Base-by-base conservation (phyloP, 192 early-diverging fungal species). In the Gryganskiella cystojenkinii region DNA sequence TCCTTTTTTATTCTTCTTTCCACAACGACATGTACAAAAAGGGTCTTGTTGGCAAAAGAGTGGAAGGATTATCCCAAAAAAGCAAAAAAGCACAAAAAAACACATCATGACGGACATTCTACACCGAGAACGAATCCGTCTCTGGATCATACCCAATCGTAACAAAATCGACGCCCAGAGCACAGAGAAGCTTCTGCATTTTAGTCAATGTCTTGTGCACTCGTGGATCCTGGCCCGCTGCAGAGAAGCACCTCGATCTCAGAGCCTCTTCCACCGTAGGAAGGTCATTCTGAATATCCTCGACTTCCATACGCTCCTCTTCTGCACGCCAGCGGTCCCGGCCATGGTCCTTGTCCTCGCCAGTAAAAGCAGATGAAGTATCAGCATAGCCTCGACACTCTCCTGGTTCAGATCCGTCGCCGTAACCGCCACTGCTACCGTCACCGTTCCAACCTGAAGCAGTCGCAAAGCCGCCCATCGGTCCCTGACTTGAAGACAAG, bases 201-300 rank as follows among this genome's bases (percentile, higher is more conserved):
- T 55, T 64, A 2, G 74, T 69, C 55, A 61, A 49, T 14, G 24
- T 22, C 24, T 10, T 60, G 0, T 49, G 56, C 42, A 4, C 9
- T 10, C 1, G n/a, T 11, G n/a, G 17, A 13, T 42, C 28, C 28
- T 13, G 14, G 17, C 28, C 15, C 24, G 20, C 7, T 0, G 64
- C 67, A 5, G 66, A 61, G 31, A 19, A 31, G 13, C 10, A 17
- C 11, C 56, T 50, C 3, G 47, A 45, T 2, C 55, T 52, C 30
- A 78, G 45, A 4, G 74, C 74, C 45, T 78, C 74, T 8, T 67
- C 66, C 11, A 78, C 67, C 14, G 74, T 69, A 6, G 74, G 74
- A 3, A 78, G 42, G 47, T 78, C 74, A 3, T 78, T 25, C 40
- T 69, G 65, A 7, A 60, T 42, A 11, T 78, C 74, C 34, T 78